phyloP scores from a whole-genome alignment of 2,329 filamentous ascomycete species.

The Botryotinia calthae region DNA sequence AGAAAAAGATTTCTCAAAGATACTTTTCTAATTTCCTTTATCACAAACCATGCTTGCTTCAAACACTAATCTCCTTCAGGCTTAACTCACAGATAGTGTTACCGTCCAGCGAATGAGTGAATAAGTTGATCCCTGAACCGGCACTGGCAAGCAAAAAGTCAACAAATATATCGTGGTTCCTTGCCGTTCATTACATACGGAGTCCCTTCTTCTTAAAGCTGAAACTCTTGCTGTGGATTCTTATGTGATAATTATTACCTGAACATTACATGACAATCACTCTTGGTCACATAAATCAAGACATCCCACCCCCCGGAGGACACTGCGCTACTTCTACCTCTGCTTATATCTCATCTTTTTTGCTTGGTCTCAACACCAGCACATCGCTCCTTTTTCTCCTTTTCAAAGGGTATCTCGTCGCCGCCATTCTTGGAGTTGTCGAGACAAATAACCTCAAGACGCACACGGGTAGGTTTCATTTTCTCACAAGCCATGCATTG shows the following conservation, averaged over 20 bases:
- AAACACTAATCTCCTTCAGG: not conserved
- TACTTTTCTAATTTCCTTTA: conserved; percentile 16
- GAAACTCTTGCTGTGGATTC: not conserved
- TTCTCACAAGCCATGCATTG: not conserved
- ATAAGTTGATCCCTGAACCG: not conserved
- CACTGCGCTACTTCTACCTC: not conserved
- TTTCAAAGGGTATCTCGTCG: too few species aligned
- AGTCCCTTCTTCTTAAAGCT: not conserved
- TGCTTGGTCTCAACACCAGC: conserved; percentile 15
- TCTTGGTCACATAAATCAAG: not conserved
- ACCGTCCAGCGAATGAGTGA: not conserved
- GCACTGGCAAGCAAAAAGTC: not conserved
- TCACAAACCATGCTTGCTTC: not conserved
- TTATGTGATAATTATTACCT: conserved; percentile 5
- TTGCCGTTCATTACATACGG: not conserved
- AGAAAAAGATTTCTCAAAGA: conserved; percentile 10
- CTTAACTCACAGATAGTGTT: not conserved
- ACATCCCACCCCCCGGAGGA: not conserved
- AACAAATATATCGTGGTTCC: not conserved
- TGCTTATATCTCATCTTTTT: not conserved
- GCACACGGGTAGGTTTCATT: not conserved
- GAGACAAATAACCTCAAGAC: not conserved
- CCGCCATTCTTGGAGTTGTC: not conserved
- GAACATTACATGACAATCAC: not conserved
- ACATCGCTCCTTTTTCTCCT: not conserved